Base-by-base conservation (phyloP, 306 rosid species). In the Cucurbita ficifolia region DNA sequence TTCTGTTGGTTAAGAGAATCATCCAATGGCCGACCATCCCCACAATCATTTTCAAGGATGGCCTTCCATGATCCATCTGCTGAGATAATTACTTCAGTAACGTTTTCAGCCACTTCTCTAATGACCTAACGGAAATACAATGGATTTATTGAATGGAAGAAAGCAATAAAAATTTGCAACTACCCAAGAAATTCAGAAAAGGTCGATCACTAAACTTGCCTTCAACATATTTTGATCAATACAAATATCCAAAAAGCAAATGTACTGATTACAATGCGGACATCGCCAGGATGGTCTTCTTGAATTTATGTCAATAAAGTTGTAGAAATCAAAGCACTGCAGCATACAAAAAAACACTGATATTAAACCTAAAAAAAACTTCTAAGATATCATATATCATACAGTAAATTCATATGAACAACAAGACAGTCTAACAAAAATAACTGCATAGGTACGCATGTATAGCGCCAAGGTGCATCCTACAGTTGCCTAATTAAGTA, bases 261-360 rank as follows among this genome's bases (percentile, higher is more conserved):
- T 88, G 77, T 1, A 49, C 82, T 87, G 97, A 81, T 82, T 89
- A 83, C 99, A 95, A 82, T 86, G 96, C 48, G 99, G 99, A 81
- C 99, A 95, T 83, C 97, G 91, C 99, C 97, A 95, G 18, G 87
- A 85, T 75, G 99, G 99, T 79, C 88, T 86, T 84, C 87, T 89
- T 53, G 84, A 78, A 88, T 91, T 95, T 69, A 91, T 89, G 73
- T 76, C 71, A 16, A 88, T 40, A 72, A 60, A 95, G 83, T 95
- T 91, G 73, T 71, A 14, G 63, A 95, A 88, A 87, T 95, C 97
- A 53, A 95, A 95, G 81, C 97, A 95, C 99, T 95, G 60, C 78
- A 83, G 55, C 68, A 43, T 70, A 83, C 54, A 69, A 43, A 56
- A 67, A 67, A 56, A 14, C 71, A 43, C 79, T 14, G 81, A 22